These are phyloP conservation scores for Ascochyta fabae DNA, from an alignment of 2,329 filamentous ascomycete species.

Conservation along the genomic window DNA sequence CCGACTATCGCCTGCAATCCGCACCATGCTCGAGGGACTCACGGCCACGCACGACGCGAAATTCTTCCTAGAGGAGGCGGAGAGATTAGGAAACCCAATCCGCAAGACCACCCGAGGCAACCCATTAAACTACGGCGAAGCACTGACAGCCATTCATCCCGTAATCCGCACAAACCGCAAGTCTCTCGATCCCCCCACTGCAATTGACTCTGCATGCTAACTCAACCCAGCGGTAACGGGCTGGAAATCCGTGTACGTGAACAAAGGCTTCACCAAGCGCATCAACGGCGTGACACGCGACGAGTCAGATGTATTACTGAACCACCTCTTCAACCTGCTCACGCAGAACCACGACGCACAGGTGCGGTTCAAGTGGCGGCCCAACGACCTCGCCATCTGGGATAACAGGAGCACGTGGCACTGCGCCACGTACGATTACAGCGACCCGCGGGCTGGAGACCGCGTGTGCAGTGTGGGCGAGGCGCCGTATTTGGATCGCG, in stretches of 20 bases:
- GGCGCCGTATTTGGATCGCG: conserved; percentile 63
- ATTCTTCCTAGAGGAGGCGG: conserved; percentile 39
- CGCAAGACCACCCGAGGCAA: conserved; percentile 50
- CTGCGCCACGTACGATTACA: conserved; percentile 69
- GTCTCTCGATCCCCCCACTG: not conserved
- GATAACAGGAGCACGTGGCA: conserved; percentile 68
- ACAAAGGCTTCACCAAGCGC: conserved; percentile 42
- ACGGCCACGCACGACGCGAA: conserved; percentile 53
- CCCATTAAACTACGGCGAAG: conserved; percentile 61
- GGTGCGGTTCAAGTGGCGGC: conserved; percentile 57
- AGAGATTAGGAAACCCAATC: conserved; percentile 35
- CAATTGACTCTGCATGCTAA: not conserved
- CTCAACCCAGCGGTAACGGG: conserved; percentile 60
- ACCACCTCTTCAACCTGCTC: conserved; percentile 53
- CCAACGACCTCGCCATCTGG: conserved; percentile 62
- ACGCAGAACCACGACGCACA: conserved; percentile 60
- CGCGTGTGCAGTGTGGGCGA: conserved; percentile 62
- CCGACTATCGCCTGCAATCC: conserved; percentile 56
- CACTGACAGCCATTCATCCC: conserved; percentile 61
- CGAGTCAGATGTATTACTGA: conserved; percentile 54
- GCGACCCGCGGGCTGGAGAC: conserved; percentile 58
- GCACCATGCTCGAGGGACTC: conserved; percentile 56
- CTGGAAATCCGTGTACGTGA: conserved; percentile 59
- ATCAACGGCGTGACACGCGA: conserved; percentile 56
- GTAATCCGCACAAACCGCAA: conserved; percentile 66